Base-by-base conservation (phyloP, 164 flowering plant genomes). In the Santalum album region DNA sequence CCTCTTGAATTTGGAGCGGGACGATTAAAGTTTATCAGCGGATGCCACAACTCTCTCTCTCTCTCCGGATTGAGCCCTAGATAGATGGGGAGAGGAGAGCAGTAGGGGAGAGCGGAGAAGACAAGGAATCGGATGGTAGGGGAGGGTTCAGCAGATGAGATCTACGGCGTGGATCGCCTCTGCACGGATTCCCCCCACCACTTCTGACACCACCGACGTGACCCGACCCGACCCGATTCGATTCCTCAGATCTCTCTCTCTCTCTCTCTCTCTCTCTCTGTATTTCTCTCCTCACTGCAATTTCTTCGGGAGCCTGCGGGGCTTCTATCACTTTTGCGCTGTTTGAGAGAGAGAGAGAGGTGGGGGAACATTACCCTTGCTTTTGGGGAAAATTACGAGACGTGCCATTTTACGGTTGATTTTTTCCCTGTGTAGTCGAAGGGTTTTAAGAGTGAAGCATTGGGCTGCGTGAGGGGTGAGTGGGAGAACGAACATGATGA, bases 121-220 rank as follows among this genome's bases (percentile, higher is more conserved):
- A 29, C 9, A 9, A 29, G 34, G 34, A 4, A 3, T 29, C 34
- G 49, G 65, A 22, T 2, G 16, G n/a, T n/a, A n/a, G n/a, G n/a
- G n/a, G 26, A 12, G 25, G 54, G 18, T 50, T 36, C 25, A 42
- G 16, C 12, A 43, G 39, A 52, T 23, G 23, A 35, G 63, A 66
- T 66, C 67, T 39, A 43, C 54, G 52, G 65, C 53, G 12, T 42
- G 48, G 65, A 54, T 65, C 58, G 25, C 2, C 38, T 22, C 18
- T 19, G 34, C 18, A 46, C 39, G 19, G 53, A 19, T 24, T 55
- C 23, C 56, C 11, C 55, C 55, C 44, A 44, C 51, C 43, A 62
- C 45, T 38, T 46, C 53, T 59, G 50, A 63, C 57, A 58, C 43
- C 53, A 44, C 22, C 51, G 27, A 35, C 25, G 44, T 12, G 52